phyloP scores from a whole-genome alignment of 495 filamentous ascomycete genomes.

The Niebla homalea region DNA sequence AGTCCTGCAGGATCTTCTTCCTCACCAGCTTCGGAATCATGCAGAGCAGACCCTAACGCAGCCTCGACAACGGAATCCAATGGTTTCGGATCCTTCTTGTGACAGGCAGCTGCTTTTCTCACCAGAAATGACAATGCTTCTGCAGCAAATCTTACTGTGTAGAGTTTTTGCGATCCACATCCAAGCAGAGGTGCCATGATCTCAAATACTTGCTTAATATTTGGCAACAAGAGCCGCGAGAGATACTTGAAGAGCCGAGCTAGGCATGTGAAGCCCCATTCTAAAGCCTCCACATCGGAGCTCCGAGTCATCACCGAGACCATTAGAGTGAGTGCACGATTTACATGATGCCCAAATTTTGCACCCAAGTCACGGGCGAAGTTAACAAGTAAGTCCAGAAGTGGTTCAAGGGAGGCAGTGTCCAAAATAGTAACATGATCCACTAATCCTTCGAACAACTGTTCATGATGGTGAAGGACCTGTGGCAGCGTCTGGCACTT shows the following conservation, averaged over 20 bases:
- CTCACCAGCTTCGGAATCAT: slow-evolving; percentile 35
- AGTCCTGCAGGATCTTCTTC: slow-evolving; percentile 31
- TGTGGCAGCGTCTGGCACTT: slow-evolving; percentile 83
- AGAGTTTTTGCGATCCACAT: slow-evolving; percentile 62
- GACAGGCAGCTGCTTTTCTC: slow-evolving; percentile 66
- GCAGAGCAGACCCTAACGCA: slow-evolving; percentile 51
- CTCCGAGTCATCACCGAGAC: slow-evolving; percentile 49
- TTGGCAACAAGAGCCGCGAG: slow-evolving; percentile 67
- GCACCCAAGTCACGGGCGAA: slow-evolving; percentile 84
- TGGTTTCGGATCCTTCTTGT: slow-evolving; percentile 54
- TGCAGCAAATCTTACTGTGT: slow-evolving; percentile 81
- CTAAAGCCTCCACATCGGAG: slow-evolving; percentile 61
- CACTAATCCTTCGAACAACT: slow-evolving; percentile 66
- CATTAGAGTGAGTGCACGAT: slow-evolving; percentile 53
- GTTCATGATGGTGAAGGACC: slow-evolving; percentile 73
- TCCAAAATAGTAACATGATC: slow-evolving; percentile 68
- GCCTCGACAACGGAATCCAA: slow-evolving; percentile 55
- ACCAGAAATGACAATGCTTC: slow-evolving; percentile 91
- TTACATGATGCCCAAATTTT: slow-evolving; percentile 82
- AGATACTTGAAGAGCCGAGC: slow-evolving; percentile 97
- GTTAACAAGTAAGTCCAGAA: slow-evolving; percentile 70
- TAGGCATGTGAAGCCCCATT: slow-evolving; percentile 92
- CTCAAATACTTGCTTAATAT: slow-evolving; percentile 70
- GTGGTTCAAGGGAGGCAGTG: slow-evolving; percentile 62
- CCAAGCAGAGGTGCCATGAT: slow-evolving; percentile 79